Conservation (phyloP, 1,284 basidiomycete species). For the Omphalotus olearius region DNA sequence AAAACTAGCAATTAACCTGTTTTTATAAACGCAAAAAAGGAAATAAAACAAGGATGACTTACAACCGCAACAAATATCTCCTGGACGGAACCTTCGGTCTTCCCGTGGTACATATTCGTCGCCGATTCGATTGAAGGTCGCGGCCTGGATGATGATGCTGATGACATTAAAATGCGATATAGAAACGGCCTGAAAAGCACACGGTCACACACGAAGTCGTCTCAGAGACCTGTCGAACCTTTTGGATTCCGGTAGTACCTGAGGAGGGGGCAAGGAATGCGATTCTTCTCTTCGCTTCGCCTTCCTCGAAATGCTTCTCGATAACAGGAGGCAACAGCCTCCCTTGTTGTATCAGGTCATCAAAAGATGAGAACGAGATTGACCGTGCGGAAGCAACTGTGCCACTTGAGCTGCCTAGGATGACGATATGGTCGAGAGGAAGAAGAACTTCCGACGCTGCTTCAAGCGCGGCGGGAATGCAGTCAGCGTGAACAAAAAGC, state of each 20-base stretch:
- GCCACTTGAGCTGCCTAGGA: conserved; percentile 11
- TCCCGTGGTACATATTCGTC: conserved; percentile 16
- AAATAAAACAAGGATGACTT: not conserved
- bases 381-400: not conserved
- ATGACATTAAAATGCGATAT: conserved; percentile 22
- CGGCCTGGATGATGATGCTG: conserved; percentile 20
- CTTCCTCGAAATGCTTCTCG: conserved; percentile 13
- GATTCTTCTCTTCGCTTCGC: conserved; percentile 18
- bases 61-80: conserved; percentile 22
- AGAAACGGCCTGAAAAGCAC: conserved; percentile 16
- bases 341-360: conserved; percentile 16
- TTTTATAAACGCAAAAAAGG: not conserved
- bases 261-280: conserved; percentile 21
- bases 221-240: conserved; percentile 9
- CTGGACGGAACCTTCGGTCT: conserved; percentile 19
- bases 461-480: conserved; percentile 14
- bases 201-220: not conserved
- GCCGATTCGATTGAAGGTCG: conserved; percentile 20
- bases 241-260: conserved; percentile 21
- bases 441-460: conserved; percentile 15
- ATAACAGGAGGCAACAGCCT: conserved; percentile 10
- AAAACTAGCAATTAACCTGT: conserved; percentile 13
- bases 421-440: conserved; percentile 13
- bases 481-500: conserved; percentile 18
- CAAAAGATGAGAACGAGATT: conserved; percentile 10